Base-by-base conservation (phyloP, 805 yeast genomes). In the Barnettozyma sp. region DNA sequence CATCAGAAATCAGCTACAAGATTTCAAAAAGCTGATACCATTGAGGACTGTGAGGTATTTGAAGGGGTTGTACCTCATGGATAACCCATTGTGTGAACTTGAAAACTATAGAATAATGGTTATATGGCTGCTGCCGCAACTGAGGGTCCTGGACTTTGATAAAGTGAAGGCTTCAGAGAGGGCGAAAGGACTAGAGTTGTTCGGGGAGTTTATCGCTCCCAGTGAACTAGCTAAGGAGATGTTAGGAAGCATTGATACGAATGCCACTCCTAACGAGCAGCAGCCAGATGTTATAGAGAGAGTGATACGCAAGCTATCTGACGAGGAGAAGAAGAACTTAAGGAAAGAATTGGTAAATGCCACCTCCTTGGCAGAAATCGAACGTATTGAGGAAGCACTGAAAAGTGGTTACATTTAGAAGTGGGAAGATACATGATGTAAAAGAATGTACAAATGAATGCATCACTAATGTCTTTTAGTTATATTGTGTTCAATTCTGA, bases 331-430 rank as follows among this genome's bases (percentile, higher is more conserved):
- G 38, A 55, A 57, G 11, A 58, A 60, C 30, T 57, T 88, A 33
- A 66, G 77, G 42, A 52, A 63, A 27, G 69, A 74, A 43, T 62
- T 88, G 38, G 65, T 68, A 35, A 62, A 59, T 22, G 94, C 96
- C 1, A 68, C 76, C 4, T 75, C 78, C 34, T 53, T 88, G 39
- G 82, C 71, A 6, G 96, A 88, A 43, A 82, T 87, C 6, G 82
- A 78, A 39, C 61, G 73, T 34, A 71, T 87, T 17, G 94, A 85
- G 53, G 62, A 58, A 19, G 63, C 73, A 15, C 59, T 82, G 30
- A 57, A 58, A 37, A 59, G 54, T 22, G 76, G 66, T 4, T 58
- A 58, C 36, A 21, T 55, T 22, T 54, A 38, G 19, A 20, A 14
- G n/a, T n/a, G n/a, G n/a, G n/a, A n/a, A n/a, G n/a, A n/a, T n/a